Conservation (phyloP, 1,284 basidiomycete species). For the Trametes sp. region DNA sequence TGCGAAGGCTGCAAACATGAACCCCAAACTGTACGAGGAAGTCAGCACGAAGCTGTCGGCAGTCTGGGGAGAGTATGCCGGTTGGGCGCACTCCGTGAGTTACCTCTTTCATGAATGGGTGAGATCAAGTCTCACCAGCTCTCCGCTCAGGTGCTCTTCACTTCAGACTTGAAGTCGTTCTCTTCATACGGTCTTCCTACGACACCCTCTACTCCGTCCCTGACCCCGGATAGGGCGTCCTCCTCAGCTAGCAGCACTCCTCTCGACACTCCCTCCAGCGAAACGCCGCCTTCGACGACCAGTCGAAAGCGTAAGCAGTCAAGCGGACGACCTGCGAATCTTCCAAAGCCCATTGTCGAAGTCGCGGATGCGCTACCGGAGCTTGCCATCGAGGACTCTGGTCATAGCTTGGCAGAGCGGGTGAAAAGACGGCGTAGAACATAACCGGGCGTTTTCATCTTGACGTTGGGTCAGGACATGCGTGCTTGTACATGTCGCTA, state of each 20-base stretch:
- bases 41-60: constrained; percentile 69
- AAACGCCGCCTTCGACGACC: constrained; percentile 14
- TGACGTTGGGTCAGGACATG: background rate
- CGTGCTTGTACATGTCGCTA: background rate
- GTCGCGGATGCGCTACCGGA: constrained; percentile 11
- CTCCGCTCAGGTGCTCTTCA: constrained; percentile 60
- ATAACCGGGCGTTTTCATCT: background rate
- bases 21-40: constrained; percentile 80
- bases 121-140: constrained; percentile 2
- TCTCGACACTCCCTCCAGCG: constrained; percentile 11
- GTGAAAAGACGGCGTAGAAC: constrained; percentile 45
- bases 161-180: constrained; percentile 60
- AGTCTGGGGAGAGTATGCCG: constrained; percentile 87
- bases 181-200: constrained; percentile 50
- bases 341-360: background rate
- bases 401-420: constrained; percentile 41
- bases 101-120: background rate
- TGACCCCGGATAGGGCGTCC: constrained; percentile 16
- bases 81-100: constrained; percentile 90
- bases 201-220: constrained; percentile 25
- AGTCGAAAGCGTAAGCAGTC: constrained; percentile 29
- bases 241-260: constrained; percentile 7
- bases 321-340: constrained; percentile 1
- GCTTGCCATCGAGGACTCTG: background rate
- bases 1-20: constrained; percentile 61